Conservation (phyloP, 2,329 filamentous ascomycete species). For the Alternaria gansuensis region DNA sequence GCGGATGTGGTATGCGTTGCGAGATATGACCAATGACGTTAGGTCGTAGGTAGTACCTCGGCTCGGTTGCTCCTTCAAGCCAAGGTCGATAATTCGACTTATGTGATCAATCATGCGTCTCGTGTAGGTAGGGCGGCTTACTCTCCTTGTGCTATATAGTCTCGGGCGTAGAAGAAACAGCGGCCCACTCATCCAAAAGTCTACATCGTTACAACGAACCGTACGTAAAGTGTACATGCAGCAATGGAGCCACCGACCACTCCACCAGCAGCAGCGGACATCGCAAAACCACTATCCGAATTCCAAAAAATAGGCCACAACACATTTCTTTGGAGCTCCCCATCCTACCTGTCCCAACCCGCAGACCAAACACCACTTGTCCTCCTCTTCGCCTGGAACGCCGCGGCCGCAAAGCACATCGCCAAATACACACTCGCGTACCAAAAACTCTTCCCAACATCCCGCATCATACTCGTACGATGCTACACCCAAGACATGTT, state of each 20-base stretch:
- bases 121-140: not conserved
- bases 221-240: not conserved
- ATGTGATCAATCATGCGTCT: not conserved
- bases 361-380: slow-evolving; percentile 36
- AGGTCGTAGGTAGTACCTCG: slow-evolving; percentile 6
- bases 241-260: slow-evolving; percentile 24
- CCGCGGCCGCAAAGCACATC: slow-evolving; percentile 48
- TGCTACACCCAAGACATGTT: slow-evolving; percentile 46
- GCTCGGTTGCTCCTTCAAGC: slow-evolving; percentile 14
- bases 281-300: slow-evolving; percentile 37
- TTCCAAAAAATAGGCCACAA: slow-evolving; percentile 49
- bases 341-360: slow-evolving; percentile 21
- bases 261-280: slow-evolving; percentile 4
- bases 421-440: slow-evolving; percentile 50
- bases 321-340: slow-evolving; percentile 45
- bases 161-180: not conserved
- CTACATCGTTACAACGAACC: not conserved
- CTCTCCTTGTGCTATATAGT: not conserved
- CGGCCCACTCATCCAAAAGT: not conserved
- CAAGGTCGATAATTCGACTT: slow-evolving; percentile 6
- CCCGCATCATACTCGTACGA: slow-evolving; percentile 45
- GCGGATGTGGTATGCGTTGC: slow-evolving; percentile 4
- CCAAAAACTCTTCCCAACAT: slow-evolving; percentile 43
- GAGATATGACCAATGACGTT: slow-evolving; percentile 9
- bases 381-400: slow-evolving; percentile 50